Evolutionary conservation across 345 rosid genomes (phyloP), one percentile per base, ranked within the genome.

Genomic region (Dimocarpus longan): DNA sequence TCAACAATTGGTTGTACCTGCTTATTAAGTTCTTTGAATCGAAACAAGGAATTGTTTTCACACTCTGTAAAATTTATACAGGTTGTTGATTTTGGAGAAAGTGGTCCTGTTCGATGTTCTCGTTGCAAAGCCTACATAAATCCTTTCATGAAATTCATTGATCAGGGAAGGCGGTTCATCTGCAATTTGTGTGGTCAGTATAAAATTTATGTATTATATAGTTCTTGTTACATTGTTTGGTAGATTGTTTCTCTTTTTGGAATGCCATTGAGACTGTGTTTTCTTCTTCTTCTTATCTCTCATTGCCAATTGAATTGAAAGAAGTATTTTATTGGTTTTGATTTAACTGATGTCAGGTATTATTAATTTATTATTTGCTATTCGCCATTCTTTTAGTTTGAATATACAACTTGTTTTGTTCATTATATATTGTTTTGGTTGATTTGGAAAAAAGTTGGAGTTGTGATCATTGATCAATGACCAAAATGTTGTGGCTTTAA

Each of bases 121-220:
- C 93, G 93, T 75, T 95, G 98, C 88, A 95, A 95, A 86, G 98
- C 93, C 28, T 95, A 95, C 85, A 88, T 92, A 84, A 95, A 95
- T 84, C 98, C 98, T 87, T 88, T 93, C 79, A 90, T 92, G 98
- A 93, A 86, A 85, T 93, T 95, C 81, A 83, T 90, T 83, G 97
- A 95, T 84, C 98, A 92, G 77, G 98, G 98, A 81, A 91, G 89
- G 83, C 88, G 84, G 76, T 95, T 93, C 88, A 86, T 89, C 84
- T 95, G 98, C 80, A 95, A 92, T 80, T 93, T 95, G 60, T 95
- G 98, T 62, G 92, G 92, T 89, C 70, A 85, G 80, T 87, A 44
- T 74, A 42, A 67, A 56, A 75, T 68, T 19, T 70, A 46, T 74
- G 76, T n/a, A 37, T 69, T 75, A 22, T 59, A 65, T 50, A 21